These are phyloP conservation scores for Sclerotinia glacialis DNA, from an alignment of 2,329 filamentous ascomycete genomes.

Conservation along the genomic window DNA sequence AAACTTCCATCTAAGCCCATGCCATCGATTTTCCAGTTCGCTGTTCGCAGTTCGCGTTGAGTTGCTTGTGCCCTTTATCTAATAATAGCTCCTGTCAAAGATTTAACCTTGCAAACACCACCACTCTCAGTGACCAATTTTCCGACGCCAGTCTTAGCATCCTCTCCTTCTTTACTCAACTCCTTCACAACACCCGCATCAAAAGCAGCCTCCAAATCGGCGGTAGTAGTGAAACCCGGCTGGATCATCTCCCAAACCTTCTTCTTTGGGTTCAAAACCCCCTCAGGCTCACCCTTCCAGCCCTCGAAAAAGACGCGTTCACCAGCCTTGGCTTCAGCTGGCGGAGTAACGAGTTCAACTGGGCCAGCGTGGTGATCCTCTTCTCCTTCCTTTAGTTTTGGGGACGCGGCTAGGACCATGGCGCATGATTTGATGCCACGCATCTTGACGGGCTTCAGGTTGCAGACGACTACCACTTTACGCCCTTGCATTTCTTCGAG, in stretches of 20 bases:
- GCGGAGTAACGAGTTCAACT: slow-evolving; percentile 87
- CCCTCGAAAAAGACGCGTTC: slow-evolving; percentile 92
- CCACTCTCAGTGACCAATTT: slow-evolving; percentile 74
- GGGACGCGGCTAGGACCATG: slow-evolving; percentile 95
- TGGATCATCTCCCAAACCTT: slow-evolving; percentile 98
- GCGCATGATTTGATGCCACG: slow-evolving; percentile 76
- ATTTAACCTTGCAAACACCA: slow-evolving; percentile 79
- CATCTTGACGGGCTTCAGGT: slow-evolving; percentile 99
- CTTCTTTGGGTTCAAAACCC: slow-evolving; percentile 96
- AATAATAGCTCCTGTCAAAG: slow-evolving; percentile 75
- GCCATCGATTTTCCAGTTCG: background rate
- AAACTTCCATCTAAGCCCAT: background rate
- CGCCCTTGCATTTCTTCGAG: slow-evolving; percentile 95
- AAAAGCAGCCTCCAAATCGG: slow-evolving; percentile 77
- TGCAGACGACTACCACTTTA: slow-evolving; percentile 93
- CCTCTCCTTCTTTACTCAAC: slow-evolving; percentile 65
- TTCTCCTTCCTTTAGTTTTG: slow-evolving; percentile 76
- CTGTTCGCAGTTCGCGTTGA: background rate
- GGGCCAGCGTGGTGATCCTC: slow-evolving; percentile 82
- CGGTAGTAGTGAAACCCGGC: slow-evolving; percentile 91
- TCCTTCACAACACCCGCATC: slow-evolving; percentile 75
- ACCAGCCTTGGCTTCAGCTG: slow-evolving; percentile 73
- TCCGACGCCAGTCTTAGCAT: slow-evolving; percentile 46
- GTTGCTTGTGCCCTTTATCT: slow-evolving; percentile 52
- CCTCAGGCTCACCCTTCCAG: slow-evolving; percentile 90